Evolutionary conservation across 2,329 filamentous ascomycete species (phyloP).

Genomic region (Neoarthrinium moseri): DNA sequence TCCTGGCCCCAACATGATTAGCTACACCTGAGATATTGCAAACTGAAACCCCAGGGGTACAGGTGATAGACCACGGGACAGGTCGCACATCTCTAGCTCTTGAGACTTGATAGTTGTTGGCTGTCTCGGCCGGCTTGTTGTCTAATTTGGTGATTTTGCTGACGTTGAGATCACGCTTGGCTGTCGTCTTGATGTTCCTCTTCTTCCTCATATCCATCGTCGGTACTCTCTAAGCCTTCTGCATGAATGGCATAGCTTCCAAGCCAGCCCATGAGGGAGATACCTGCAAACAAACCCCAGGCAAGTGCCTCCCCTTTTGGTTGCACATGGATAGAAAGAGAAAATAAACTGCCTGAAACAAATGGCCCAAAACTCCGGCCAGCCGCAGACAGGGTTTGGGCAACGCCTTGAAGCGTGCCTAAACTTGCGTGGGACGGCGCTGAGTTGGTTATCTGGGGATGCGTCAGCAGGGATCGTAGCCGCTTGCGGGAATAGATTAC

Average conservation of each 20-base stretch:
- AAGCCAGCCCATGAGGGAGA: constrained; percentile 78
- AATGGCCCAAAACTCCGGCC: constrained; percentile 88
- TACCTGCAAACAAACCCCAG: constrained; percentile 83
- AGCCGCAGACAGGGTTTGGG: constrained; percentile 88
- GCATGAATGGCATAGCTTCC: constrained; percentile 77
- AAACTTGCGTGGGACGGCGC: constrained; percentile 82
- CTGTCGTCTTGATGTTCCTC: constrained; percentile 24
- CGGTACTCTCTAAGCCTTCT: constrained; percentile 57
- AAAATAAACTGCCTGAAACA: constrained; percentile 82
- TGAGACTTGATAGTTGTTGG: too few relatives aligned
- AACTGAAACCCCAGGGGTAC: too few relatives aligned
- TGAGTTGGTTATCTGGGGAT: constrained; percentile 82
- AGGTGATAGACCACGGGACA: too few relatives aligned
- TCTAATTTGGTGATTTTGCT: too few relatives aligned
- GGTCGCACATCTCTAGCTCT: too few relatives aligned
- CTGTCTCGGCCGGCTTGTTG: too few relatives aligned
- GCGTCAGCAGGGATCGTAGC: constrained; percentile 3
- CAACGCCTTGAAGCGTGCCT: constrained; percentile 88
- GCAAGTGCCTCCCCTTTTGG: constrained; percentile 82
- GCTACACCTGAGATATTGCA: too few relatives aligned
- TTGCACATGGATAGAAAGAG: constrained; percentile 67
- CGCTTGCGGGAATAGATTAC: too few relatives aligned
- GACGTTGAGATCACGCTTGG: constrained; percentile 1
- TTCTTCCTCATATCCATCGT: constrained; percentile 38
- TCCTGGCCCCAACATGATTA: too few relatives aligned